Conservation (phyloP, 495 filamentous ascomycete genomes). For the Aspergillus sclerotiicarbonarius region DNA sequence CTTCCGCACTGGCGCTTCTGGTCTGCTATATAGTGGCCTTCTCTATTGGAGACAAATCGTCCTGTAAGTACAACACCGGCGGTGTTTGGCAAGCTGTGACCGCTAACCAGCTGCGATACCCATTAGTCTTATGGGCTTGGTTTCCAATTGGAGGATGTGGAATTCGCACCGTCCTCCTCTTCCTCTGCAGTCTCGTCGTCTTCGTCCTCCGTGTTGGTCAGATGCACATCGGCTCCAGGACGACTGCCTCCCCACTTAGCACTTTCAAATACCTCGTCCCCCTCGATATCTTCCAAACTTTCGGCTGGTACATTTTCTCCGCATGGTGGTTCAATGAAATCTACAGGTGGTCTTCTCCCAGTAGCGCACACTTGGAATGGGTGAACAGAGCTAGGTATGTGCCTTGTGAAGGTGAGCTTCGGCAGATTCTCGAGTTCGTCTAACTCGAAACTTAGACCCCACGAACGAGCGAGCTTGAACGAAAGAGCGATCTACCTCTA, state of each 20-base stretch:
- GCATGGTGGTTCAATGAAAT: constrained; percentile 78
- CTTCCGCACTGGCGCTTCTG: constrained; percentile 60
- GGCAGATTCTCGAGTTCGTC: not conserved
- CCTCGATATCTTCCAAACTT: constrained; percentile 61
- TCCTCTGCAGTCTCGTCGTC: constrained; percentile 63
- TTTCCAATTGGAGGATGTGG: constrained; percentile 76
- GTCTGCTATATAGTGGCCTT: constrained; percentile 76
- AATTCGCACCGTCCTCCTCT: constrained; percentile 67
- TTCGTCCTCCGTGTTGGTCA: constrained; percentile 85
- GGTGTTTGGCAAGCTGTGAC: constrained; percentile 3
- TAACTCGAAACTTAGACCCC: constrained; percentile 33
- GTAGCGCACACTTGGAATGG: constrained; percentile 64
- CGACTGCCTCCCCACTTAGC: constrained; percentile 62
- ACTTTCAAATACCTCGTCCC: constrained; percentile 57
- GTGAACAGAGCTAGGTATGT: constrained; percentile 63
- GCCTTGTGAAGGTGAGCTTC: not conserved
- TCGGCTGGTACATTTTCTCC: constrained; percentile 71
- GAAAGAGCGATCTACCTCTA: constrained; percentile 83
- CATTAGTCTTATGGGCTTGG: constrained; percentile 76
- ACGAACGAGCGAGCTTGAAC: constrained; percentile 79
- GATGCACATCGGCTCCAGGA: constrained; percentile 68
- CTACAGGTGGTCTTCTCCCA: constrained; percentile 73
- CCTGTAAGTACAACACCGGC: constrained; percentile 49
- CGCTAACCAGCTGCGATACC: constrained; percentile 10
- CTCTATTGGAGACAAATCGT: constrained; percentile 66